Evolutionary conservation across 495 filamentous ascomycete species (phyloP), one percentile per base, ranked within the genome.

Genomic region (Penicillium simplicissimum): DNA sequence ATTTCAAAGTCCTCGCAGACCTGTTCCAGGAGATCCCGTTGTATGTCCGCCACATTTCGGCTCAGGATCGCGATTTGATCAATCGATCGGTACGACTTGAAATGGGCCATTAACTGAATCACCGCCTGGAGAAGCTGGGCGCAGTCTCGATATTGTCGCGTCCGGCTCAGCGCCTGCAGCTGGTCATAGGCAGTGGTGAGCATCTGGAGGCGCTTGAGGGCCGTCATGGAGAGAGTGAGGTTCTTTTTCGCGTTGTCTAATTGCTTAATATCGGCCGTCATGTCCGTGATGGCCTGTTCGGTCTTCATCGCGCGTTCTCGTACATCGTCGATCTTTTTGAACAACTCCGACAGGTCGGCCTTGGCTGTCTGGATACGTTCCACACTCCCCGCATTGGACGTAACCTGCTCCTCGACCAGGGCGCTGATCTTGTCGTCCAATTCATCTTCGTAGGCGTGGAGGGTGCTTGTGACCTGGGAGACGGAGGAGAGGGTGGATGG

Each of bases 251-350:
- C 97, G 74, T 89, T 89, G 75, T 99, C 95, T 60, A 99, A 82
- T 67, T 94, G 88, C 76, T 99, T 99, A 75, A 99, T 99, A 70
- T 99, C 96, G 57, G 95, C 94, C 49, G 95, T 99, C 95, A 99
- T 99, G 61, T 93, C 91, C 58, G 94, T 96, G 73, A 99, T 99
- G 43, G 92, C 87, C 68, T 92, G 89, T 77, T 99, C 96, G 11
- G 95, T 97, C 81, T 91, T 87, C 66, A 92, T 83, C 21, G 95
- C 95, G 61, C 94, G 85, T 71, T 88, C 89, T 61, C 96, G 90
- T 28, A 99, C 95, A 63, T 85, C 90, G 75, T 98, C 95, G 72
- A 99, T 96, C 78, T 95, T 97, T 69, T 88, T 88, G 82, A 99
- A 96, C 47, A 99, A 85, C 57, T 90, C 86, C 8, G 88, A 88